A percentile compares a stretch with the other conserved stretches of the same genome.
These are phyloP conservation scores for Stachybotrys echinatus DNA, from an alignment of 2,329 filamentous ascomycete species.

Conservation along the genomic window DNA sequence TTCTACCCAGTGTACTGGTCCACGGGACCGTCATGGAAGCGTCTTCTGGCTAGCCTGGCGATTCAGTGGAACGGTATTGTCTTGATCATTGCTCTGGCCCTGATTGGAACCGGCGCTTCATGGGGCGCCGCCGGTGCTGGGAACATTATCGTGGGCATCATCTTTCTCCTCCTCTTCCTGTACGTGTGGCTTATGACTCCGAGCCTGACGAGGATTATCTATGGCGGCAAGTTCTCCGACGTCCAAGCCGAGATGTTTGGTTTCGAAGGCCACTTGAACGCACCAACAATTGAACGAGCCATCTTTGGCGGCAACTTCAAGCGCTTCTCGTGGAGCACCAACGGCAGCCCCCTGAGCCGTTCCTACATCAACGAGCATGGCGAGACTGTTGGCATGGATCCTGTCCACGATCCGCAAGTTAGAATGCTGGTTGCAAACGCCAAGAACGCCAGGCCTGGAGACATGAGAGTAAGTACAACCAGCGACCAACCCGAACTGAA, in stretches of 20 bases:
- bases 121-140: background rate
- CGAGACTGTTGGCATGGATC: constrained; percentile 20
- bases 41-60: constrained; percentile 8
- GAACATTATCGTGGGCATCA: constrained; percentile 7
- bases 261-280: constrained; percentile 24
- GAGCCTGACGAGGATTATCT: constrained; percentile 16
- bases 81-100: constrained; percentile 13
- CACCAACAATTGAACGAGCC: constrained; percentile 19
- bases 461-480: constrained; percentile 21
- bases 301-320: constrained; percentile 23
- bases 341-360: constrained; percentile 19
- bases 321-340: constrained; percentile 20
- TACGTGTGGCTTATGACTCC: constrained; percentile 17
- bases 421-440: constrained; percentile 18
- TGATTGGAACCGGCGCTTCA: constrained; percentile 6
- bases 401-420: constrained; percentile 15
- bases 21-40: constrained; percentile 16
- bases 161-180: constrained; percentile 17
- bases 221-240: constrained; percentile 22
- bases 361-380: constrained; percentile 17
- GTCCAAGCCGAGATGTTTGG: constrained; percentile 24
- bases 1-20: constrained; percentile 10
- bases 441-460: constrained; percentile 17
- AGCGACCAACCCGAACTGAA: background rate
- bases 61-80: constrained; percentile 14